Evolutionary conservation across 257 asterid species (phyloP), one percentile per base, ranked within the genome.

Genomic region (Primulina huaijiensis): DNA sequence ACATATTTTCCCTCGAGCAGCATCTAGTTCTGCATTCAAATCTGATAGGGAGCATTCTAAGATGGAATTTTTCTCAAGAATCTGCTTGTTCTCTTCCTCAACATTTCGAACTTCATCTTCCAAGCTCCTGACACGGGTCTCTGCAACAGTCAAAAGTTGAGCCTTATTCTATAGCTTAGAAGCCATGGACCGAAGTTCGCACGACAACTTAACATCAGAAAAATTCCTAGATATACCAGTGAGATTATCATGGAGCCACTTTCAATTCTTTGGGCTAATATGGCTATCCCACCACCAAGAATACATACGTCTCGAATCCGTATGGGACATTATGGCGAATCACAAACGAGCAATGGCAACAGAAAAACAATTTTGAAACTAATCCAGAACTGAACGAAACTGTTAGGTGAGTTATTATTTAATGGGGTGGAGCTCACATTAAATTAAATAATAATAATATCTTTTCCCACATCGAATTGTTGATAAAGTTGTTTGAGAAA

Each of bases 251-350:
- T 88, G 87, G 69, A 93, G 97, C 99, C 97, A 93, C 78, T 88
- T 93, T 20, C 97, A 93, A 71, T 93, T 90, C 70, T 90, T 93
- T 79, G 96, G 96, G 82, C 97, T 93, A 77, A 90, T 88, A 69
- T 93, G 99, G 75, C 99, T 93, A 77, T 90, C 92, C 99, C 97
- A 93, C 99, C 99, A 93, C 99, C 99, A 93, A 16, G 99, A 90
- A 64, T 93, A 93, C 97, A 82, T 87, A 29, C 96, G 82, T 55
- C 90, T 83, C 5, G 99, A 86, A 70, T 87, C 89, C 1, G 81
- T 60, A 10, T 85, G 85, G 12, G 89, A 71, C 56, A 89, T 71
- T 56, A 85, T 76, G 50, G 46, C 30, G 21, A 68, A 50, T 62
- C 14, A 64, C 78, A 53, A 62, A 65, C 50, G 30, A 64, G 56